Conservation (phyloP, 2,329 filamentous ascomycete species). For the Scedosporium aurantiacum region DNA sequence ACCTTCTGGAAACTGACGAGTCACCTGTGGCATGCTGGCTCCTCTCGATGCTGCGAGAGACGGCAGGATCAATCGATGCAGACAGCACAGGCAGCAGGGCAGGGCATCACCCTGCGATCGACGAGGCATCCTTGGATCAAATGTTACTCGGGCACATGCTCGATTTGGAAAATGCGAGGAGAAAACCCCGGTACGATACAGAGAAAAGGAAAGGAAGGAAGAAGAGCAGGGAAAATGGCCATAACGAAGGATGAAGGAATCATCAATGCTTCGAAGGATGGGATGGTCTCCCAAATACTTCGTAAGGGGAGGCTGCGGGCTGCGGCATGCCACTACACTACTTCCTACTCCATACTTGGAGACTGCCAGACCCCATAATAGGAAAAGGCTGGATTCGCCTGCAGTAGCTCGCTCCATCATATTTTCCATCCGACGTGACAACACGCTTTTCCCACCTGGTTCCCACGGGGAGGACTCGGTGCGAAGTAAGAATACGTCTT, state of each 20-base stretch:
- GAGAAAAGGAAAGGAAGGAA: too few relatives aligned
- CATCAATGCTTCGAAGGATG: too few relatives aligned
- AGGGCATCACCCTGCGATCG: background rate
- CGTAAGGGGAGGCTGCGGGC: background rate
- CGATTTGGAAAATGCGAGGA: too few relatives aligned
- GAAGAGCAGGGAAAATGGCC: too few relatives aligned
- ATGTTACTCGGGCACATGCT: background rate
- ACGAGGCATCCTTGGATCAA: background rate
- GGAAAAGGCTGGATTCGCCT: background rate
- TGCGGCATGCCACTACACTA: background rate
- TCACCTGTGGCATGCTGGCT: background rate
- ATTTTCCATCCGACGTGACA: background rate
- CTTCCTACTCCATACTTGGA: background rate
- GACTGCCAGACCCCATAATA: background rate
- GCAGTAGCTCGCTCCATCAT: background rate
- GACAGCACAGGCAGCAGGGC: background rate
- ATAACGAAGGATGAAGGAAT: too few relatives aligned
- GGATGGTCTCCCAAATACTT: too few relatives aligned
- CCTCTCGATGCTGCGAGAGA: background rate
- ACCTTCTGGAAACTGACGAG: background rate
- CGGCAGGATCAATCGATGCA: background rate
- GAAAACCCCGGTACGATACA: too few relatives aligned
- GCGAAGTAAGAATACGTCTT: background rate
- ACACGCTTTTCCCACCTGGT: too few relatives aligned
- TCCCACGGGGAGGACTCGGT: background rate